Base-by-base conservation (phyloP, 2,329 filamentous ascomycete genomes). In the Myriangium duriaei region DNA sequence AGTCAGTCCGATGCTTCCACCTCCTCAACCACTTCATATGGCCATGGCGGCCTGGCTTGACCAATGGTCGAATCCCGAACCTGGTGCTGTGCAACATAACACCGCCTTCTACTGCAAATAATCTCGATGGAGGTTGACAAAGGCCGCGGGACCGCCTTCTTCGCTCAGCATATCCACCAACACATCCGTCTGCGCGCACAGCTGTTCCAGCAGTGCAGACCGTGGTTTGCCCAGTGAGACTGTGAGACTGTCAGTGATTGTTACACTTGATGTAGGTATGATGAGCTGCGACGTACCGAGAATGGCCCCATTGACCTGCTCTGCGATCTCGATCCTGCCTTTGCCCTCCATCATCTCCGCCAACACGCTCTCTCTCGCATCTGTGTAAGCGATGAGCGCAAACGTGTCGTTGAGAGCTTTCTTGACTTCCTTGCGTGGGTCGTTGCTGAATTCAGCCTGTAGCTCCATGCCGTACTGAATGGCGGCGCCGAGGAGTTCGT, bases 221-320 rank as follows among this genome's bases (percentile, higher is more conserved):
- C 84, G 86, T 0, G 85, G 88, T 61, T 93, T 92, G 34, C 91
- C 91, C 2, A 95, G 69, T 1, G 84, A 92, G 30, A 85, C 88
- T 95, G 50, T 36, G 13, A 13, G 5, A 6, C 3, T 21, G 49
- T 62, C 49, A 61, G 52, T 49, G 43, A 40, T 17, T 24, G 41
- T 19, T 21, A 10, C 18, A n/a, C 4, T 24, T 13, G 26, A 38
- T 43, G 4, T 39, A 31, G 11, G n/a, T n/a, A 13, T 36, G 30
- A 4, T 4, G 42, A 49, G 3, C 14, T n/a, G 48, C 39, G 39
- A 69, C 77, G 64, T 65, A 93, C 86, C 76, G 43, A 98, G 60
- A 50, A 98, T 94, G 32, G 85, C 87, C 43, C 84, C 83, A 59
- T 96, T 96, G 40, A 98, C 67, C 58, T 94, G 87, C 62, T 98